Evolutionary conservation across 2,329 filamentous ascomycete genomes (phyloP).

Genomic region (Cadophora sp.): DNA sequence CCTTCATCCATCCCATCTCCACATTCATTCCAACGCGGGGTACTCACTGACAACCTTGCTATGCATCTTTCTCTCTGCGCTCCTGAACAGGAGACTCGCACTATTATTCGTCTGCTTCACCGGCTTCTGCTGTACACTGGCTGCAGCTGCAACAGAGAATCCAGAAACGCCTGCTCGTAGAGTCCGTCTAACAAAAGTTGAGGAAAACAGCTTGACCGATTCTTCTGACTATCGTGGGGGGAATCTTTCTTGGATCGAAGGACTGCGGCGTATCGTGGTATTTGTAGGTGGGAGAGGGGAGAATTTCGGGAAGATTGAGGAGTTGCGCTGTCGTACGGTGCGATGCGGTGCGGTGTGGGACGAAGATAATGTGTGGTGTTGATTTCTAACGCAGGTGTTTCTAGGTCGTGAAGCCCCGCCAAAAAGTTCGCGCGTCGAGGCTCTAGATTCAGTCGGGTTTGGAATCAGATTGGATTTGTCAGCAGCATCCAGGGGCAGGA

Average conservation of each 20-base stretch:
- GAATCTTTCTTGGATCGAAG: background rate
- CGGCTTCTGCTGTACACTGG: slow-evolving; percentile 66
- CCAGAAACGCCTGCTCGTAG: slow-evolving; percentile 77
- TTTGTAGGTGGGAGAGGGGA: slow-evolving; percentile 1
- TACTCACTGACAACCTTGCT: slow-evolving; percentile 86
- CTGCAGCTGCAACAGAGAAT: slow-evolving; percentile 74
- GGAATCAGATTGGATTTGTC: background rate
- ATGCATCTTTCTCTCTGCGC: slow-evolving; percentile 73
- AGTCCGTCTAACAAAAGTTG: slow-evolving; percentile 71
- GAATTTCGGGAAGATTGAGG: background rate
- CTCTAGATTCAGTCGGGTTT: background rate
- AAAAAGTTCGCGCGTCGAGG: slow-evolving; percentile 5
- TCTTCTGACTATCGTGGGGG: slow-evolving; percentile 13
- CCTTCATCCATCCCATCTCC: background rate
- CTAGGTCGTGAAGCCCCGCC: background rate
- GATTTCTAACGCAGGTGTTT: slow-evolving; percentile 16
- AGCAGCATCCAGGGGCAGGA: background rate
- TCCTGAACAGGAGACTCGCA: slow-evolving; percentile 40
- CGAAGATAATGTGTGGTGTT: slow-evolving; percentile 9
- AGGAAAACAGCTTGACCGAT: slow-evolving; percentile 91
- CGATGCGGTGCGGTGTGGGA: background rate
- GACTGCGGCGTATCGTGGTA: background rate
- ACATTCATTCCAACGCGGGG: slow-evolving; percentile 9
- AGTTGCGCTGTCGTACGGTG: background rate
- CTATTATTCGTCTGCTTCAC: slow-evolving; percentile 44